Percentiles rank a stretch among this genome's conserved stretches.
Evolutionary conservation across 768 basidiomycete species (phyloP).

Genomic region (Dacryopinax primogenitus): DNA sequence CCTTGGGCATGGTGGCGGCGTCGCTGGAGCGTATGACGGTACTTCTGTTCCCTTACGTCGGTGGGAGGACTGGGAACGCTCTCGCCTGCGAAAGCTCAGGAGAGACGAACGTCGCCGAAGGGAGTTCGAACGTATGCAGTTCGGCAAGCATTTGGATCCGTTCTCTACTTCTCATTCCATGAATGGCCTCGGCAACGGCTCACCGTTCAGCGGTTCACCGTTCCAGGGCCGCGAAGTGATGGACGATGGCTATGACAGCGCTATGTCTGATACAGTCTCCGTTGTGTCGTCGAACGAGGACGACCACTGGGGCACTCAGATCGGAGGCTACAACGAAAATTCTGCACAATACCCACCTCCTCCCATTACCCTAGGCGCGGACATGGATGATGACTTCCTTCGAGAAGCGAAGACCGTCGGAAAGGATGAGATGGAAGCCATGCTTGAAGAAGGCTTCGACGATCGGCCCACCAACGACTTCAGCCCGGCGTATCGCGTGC

Average conservation of each 20-base stretch:
- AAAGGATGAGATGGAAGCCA: constrained; percentile 71
- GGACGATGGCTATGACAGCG: constrained; percentile 29
- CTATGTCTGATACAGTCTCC: constrained; percentile 59
- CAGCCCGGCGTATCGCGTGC: constrained; percentile 9
- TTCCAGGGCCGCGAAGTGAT: constrained; percentile 18
- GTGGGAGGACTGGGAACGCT: constrained; percentile 99
- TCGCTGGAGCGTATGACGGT: constrained; percentile 39
- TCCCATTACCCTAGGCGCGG: constrained; percentile 52
- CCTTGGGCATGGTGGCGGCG: constrained; percentile 64
- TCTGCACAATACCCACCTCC: constrained; percentile 68
- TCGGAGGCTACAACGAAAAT: constrained; percentile 90
- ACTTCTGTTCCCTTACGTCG: constrained; percentile 77
- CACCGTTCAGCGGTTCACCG: constrained; percentile 32
- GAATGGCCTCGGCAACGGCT: constrained; percentile 34
- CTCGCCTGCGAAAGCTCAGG: constrained; percentile 75
- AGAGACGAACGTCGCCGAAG: constrained; percentile 70
- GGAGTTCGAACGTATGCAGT: constrained; percentile 57
- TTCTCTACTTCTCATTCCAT: constrained; percentile 39
- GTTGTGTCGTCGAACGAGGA: constrained; percentile 71
- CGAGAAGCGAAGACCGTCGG: constrained; percentile 40
- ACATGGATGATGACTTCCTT: constrained; percentile 23
- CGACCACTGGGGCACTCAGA: constrained; percentile 90
- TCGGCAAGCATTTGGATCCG: constrained; percentile 19
- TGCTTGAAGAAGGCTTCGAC: constrained; percentile 85
- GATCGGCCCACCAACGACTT: constrained; percentile 33